phyloP scores from a whole-genome alignment of 2,329 filamentous ascomycete genomes.

The Boeremia exigua region DNA sequence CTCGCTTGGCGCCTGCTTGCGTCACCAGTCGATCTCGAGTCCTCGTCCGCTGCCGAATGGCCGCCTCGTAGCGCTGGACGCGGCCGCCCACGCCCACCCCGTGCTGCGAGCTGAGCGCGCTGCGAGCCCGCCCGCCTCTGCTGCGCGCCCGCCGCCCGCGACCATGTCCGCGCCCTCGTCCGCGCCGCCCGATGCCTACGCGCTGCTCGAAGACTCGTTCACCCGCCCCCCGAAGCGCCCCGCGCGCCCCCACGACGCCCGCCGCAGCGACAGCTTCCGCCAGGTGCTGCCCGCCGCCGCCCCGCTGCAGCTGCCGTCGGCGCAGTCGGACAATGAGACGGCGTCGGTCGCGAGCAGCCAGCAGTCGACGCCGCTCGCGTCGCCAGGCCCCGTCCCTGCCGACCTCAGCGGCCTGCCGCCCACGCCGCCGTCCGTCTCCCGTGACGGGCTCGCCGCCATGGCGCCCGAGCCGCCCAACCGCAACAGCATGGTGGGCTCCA shows the following conservation, averaged over 20 bases:
- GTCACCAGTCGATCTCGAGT: conserved; percentile 21
- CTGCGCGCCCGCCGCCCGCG: conserved; percentile 6
- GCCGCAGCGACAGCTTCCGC: conserved; percentile 35
- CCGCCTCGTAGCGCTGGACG: conserved; percentile 19
- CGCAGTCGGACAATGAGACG: conserved; percentile 36
- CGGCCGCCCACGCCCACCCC: conserved; percentile 1
- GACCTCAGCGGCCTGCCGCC: conserved; percentile 51
- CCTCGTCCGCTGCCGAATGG: conserved; percentile 29
- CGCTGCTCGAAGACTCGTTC: conserved; percentile 43
- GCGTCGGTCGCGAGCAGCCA: conserved; percentile 32
- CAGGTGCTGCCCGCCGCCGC: conserved; percentile 29
- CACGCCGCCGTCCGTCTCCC: conserved; percentile 52
- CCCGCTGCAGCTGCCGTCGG: conserved; percentile 26
- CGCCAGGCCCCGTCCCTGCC: conserved; percentile 31
- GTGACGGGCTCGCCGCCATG: conserved; percentile 34
- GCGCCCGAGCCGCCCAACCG: conserved; percentile 43
- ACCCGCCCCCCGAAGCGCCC: conserved; percentile 32
- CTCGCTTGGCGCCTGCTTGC: conserved; percentile 32
- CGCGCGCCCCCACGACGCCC: conserved; percentile 36
- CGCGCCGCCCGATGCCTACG: conserved; percentile 32
- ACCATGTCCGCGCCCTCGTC: conserved; percentile 32
- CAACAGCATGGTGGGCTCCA: conserved; percentile 48
- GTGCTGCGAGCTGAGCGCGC: not conserved
- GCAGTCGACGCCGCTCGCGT: conserved; percentile 37
- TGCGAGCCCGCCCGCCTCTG: not conserved